A percentile compares a stretch with the other conserved stretches of the same genome.
Evolutionary conservation across 192 early-diverging fungal genomes (phyloP).

Genomic region (Gamsiella multidivaricata): DNA sequence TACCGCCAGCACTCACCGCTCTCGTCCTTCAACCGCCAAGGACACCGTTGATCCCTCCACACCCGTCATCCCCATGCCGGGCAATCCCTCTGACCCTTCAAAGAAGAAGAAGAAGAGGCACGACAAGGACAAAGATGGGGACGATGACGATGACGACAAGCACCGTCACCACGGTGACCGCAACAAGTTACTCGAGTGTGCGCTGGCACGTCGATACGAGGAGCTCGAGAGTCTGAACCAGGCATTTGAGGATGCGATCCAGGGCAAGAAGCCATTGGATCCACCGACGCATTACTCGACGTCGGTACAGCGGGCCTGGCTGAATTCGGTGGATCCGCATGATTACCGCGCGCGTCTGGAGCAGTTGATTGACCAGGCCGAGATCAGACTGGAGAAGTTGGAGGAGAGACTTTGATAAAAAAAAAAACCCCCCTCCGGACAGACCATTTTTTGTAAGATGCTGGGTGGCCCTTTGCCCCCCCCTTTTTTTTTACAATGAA

Average conservation of each 20-base stretch:
- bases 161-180: neutral
- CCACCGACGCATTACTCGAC: neutral
- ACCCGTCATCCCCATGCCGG: too few species aligned
- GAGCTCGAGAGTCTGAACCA: constrained; percentile 2
- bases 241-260: neutral
- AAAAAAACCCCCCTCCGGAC: too few species aligned
- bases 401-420: constrained; percentile 10
- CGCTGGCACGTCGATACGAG: neutral
- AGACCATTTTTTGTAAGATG: too few species aligned
- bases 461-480: too few species aligned
- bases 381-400: constrained; percentile 1
- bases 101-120: neutral
- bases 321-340: constrained; percentile 5
- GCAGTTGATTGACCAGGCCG: constrained; percentile 4
- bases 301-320: constrained; percentile 11
- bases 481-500: too few species aligned
- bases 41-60: too few species aligned
- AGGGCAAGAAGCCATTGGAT: constrained; percentile 19
- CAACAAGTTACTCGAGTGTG: neutral
- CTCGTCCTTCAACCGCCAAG: too few species aligned
- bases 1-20: too few species aligned
- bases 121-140: neutral
- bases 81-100: too few species aligned
- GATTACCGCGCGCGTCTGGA: constrained; percentile 7
- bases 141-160: neutral